Conservation (phyloP, 345 rosid genomes). For the Adansonia digitata region DNA sequence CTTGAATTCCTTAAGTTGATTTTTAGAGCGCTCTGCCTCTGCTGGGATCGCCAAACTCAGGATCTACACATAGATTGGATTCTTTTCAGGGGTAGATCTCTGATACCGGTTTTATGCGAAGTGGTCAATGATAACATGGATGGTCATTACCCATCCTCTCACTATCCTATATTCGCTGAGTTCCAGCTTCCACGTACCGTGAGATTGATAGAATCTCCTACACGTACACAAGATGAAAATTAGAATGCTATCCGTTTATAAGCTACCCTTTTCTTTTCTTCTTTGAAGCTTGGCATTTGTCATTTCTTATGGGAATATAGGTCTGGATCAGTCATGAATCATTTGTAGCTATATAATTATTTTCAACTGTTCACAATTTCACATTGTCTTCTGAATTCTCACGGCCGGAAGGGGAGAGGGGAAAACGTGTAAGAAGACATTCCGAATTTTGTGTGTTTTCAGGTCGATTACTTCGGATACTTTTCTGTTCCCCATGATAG, state of each 20-base stretch:
- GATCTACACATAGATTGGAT: conserved; percentile 92
- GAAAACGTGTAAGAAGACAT: no score
- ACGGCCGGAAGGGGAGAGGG: not conserved
- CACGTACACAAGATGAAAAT: not conserved
- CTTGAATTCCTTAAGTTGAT: conserved; percentile 77
- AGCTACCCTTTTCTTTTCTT: not conserved
- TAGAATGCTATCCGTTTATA: not conserved
- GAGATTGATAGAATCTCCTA: conserved; percentile 6
- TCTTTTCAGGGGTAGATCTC: conserved; percentile 88
- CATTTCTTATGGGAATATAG: not conserved
- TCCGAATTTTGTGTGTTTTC: not conserved
- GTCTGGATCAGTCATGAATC: not conserved
- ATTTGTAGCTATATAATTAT: not conserved
- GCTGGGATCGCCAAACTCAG: conserved; percentile 98
- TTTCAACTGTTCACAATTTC: not conserved
- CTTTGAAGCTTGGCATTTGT: not conserved
- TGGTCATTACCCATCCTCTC: conserved; percentile 79
- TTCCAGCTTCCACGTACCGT: conserved; percentile 59
- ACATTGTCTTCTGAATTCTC: not conserved
- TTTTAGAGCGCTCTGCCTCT: conserved; percentile 86
- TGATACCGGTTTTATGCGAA: conserved; percentile 71
- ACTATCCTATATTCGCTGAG: conserved; percentile 86
- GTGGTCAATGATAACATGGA: conserved; percentile 83
- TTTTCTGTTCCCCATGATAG: no score
- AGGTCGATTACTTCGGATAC: not conserved